Base-by-base conservation (phyloP, 2,329 filamentous ascomycete species). In the Aspergillus awamori region DNA sequence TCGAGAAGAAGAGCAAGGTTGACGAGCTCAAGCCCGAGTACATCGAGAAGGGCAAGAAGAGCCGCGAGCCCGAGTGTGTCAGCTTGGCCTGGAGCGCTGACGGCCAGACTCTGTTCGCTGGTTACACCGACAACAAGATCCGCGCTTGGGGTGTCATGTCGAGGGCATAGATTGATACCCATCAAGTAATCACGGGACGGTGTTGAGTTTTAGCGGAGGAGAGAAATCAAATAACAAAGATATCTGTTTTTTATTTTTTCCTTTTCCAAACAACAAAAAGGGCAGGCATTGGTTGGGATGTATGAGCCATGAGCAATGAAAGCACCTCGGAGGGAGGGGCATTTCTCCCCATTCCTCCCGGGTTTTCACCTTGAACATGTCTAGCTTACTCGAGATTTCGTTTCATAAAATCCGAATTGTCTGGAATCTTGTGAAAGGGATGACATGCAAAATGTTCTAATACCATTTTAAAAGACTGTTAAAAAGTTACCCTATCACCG, bases 1-100 rank as follows among this genome's bases (percentile, higher is more conserved):
- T 99, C 74, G 95, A 99, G 92, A 99, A 99, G 93, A 99, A 99
- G 93, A 96, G 90, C 90, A 98, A 97, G 91, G 94, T 98, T 79
- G 94, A 98, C 77, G 95, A 98, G 89, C 89, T 99, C 82, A 97
- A 96, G 90, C 94, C 94, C 73, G 95, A 99, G 82, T 96, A 95
- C 86, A 86, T 93, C 79, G 87, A 93, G 80, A 90, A 93, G 80
- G 92, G 93, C 86, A 97, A 97, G 92, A 98, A 98, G 92, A 93
- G 90, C 89, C 89, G 93, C 80, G 94, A 97, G 84, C 95, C 95
- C 75, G 94, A 98, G 89, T 98, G 94, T 83, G 89, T 99, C 77
- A 92, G 88, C 80, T 87, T 99, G 84, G 94, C 94, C 80, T 99
- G 95, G 95, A 92, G 88, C 80, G 94, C 93, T 79, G 95, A 99